These are phyloP conservation scores for Xenosphaeropsis pyriputrescens DNA, from an alignment of 2,329 filamentous ascomycete genomes.

Conservation along the genomic window DNA sequence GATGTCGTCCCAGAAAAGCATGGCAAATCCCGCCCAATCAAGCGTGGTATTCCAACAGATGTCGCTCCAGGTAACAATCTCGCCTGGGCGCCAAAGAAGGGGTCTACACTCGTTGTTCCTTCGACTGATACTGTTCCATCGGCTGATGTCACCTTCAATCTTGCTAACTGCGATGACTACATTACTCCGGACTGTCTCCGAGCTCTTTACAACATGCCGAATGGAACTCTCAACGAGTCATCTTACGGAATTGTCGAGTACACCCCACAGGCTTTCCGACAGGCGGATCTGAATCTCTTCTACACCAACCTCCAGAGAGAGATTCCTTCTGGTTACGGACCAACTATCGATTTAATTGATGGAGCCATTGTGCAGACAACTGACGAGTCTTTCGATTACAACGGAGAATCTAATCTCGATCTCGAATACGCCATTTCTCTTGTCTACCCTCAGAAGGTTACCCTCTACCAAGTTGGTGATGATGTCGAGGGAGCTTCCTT, in stretches of 20 bases:
- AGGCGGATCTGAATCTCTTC: constrained; percentile 31
- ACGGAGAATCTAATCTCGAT: constrained; percentile 37
- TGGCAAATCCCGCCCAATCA: not conserved
- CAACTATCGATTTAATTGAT: constrained; percentile 28
- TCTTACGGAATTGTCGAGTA: constrained; percentile 35
- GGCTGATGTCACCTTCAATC: not conserved
- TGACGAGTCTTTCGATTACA: constrained; percentile 20
- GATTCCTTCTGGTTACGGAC: constrained; percentile 17
- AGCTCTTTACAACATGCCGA: constrained; percentile 32
- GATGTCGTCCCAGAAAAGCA: constrained; percentile 5
- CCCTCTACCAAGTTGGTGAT: constrained; percentile 29
- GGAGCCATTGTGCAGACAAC: constrained; percentile 27
- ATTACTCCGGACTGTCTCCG: constrained; percentile 42
- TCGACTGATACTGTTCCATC: not conserved
- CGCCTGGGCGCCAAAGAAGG: not conserved
- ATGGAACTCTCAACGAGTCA: constrained; percentile 17
- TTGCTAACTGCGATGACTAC: constrained; percentile 3
- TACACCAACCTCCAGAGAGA: constrained; percentile 21
- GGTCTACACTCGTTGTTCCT: too few relatives aligned
- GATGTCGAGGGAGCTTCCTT: constrained; percentile 23
- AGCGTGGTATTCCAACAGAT: not conserved
- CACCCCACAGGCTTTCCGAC: constrained; percentile 32
- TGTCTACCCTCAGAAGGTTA: constrained; percentile 33
- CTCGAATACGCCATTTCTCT: constrained; percentile 37
- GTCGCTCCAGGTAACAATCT: not conserved